These are phyloP conservation scores for Solanum arcanum DNA, from an alignment of 257 asterid species.

Conservation along the genomic window DNA sequence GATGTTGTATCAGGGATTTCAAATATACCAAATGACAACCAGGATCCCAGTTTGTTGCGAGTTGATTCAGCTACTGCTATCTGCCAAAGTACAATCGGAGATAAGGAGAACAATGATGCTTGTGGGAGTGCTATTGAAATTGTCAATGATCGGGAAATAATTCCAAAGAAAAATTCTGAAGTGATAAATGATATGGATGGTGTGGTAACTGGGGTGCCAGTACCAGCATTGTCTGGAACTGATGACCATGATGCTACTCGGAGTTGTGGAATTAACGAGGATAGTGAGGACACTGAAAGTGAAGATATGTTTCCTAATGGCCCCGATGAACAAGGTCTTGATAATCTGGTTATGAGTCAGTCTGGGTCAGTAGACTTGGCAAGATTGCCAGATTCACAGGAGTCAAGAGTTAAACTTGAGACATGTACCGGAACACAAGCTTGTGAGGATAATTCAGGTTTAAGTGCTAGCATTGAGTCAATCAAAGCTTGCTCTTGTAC, in stretches of 20 bases:
- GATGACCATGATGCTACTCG: constrained; percentile 2
- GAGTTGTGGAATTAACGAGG: constrained; percentile 27
- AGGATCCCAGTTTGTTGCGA: constrained; percentile 3
- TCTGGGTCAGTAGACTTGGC: constrained; percentile 47
- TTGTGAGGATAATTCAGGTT: constrained; percentile 21
- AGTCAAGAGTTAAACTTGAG: constrained; percentile 45
- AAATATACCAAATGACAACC: constrained; percentile 11
- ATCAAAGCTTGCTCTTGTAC: constrained; percentile 61
- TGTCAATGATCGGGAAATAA: background rate
- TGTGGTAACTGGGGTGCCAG: background rate
- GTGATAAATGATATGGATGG: background rate
- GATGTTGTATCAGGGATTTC: constrained; percentile 27
- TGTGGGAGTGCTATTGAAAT: background rate
- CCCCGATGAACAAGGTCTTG: constrained; percentile 37
- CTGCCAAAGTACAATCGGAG: constrained; percentile 7
- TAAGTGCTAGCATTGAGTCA: constrained; percentile 22
- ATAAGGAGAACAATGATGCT: background rate
- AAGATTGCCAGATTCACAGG: constrained; percentile 59
- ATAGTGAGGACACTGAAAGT: constrained; percentile 18
- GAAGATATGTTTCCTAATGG: constrained; percentile 18
- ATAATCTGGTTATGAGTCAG: constrained; percentile 47
- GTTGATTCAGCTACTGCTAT: constrained; percentile 1
- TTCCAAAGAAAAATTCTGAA: background rate
- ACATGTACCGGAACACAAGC: constrained; percentile 24
- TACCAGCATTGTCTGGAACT: background rate